These are phyloP conservation scores for Cercospora canescens DNA, from an alignment of 2,329 filamentous ascomycete species.

Conservation along the genomic window DNA sequence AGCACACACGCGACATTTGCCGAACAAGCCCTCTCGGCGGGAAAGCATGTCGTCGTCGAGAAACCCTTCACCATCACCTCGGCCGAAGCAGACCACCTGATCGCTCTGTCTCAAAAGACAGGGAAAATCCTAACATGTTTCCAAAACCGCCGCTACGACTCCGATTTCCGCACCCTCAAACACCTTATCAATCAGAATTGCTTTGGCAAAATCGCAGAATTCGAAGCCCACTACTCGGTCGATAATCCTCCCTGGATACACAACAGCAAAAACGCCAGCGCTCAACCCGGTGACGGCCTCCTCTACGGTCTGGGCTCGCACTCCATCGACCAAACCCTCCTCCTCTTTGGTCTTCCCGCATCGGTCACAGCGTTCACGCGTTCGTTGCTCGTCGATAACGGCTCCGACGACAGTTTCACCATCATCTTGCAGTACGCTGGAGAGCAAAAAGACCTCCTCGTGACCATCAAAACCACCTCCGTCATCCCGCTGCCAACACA, in stretches of 20 bases:
- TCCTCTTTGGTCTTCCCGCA: conserved; percentile 39
- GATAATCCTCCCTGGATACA: conserved; percentile 44
- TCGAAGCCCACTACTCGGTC: conserved; percentile 41
- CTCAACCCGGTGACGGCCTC: conserved; percentile 44
- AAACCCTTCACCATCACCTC: conserved; percentile 40
- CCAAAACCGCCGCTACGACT: conserved; percentile 43
- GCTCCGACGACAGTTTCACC: conserved; percentile 40
- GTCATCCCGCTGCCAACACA: conserved; percentile 31
- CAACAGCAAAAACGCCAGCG: conserved; percentile 30
- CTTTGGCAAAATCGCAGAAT: conserved; percentile 36
- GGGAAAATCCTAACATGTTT: conserved; percentile 39
- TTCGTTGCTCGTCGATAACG: conserved; percentile 31
- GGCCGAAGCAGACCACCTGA: conserved; percentile 37
- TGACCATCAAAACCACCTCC: conserved; percentile 38
- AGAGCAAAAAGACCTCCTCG: conserved; percentile 34
- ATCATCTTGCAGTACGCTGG: conserved; percentile 39
- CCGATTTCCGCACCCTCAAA: conserved; percentile 40
- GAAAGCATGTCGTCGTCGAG: conserved; percentile 44
- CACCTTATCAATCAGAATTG: conserved; percentile 25
- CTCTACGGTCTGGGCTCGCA: conserved; percentile 46
- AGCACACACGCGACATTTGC: conserved; percentile 36
- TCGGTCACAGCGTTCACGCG: conserved; percentile 35
- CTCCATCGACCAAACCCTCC: conserved; percentile 40
- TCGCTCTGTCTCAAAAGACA: conserved; percentile 33
- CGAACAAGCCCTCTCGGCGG: conserved; percentile 36